Base-by-base conservation (phyloP, 306 rosid species). In the Quercus glauca region DNA sequence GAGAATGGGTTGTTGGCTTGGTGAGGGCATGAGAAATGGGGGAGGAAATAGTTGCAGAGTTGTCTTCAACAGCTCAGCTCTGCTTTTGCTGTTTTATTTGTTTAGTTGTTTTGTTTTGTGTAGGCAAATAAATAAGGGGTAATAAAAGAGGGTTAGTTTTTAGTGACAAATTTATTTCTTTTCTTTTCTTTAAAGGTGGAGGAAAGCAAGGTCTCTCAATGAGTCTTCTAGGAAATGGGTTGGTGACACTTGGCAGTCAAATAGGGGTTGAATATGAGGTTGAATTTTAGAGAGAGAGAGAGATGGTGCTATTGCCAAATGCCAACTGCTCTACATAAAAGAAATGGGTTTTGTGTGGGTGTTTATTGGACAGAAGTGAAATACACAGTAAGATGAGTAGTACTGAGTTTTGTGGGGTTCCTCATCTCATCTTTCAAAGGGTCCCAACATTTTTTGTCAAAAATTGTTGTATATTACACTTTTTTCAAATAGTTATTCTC, bases 191-290 rank as follows among this genome's bases (percentile, higher is more conserved):
- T 67, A 19, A 21, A 31, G 14, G 71, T 18, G 25, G 31, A 9
- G 51, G 5, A 67, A 64, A 35, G 52, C 31, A 58, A 53, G 78
- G 20, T 12, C 52, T 45, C 52, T 45, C 31, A 58, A 53, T 76
- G 28, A 80, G 72, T 51, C 59, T 75, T 51, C 8, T n/a, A 18
- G 19, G 73, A 73, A 82, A 73, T 73, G 73, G 70, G 69, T 75
- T 73, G 55, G 75, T 80, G 87, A 83, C 87, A 85, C 80, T 60
- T 88, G 91, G 87, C 87, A 52, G 78, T 73, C 73, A 53, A 77
- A 6, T 23, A 74, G 52, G 45, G 72, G 76, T 29, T 65, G 83
- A 81, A 63, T 25, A 51, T 58, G 58, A 77, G 69, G 71, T 63
- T 23, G 49, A 6, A 33, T 31, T 18, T 51, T 31, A 28, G 55